Conservation (phyloP, 306 rosid species). For the Rosa rugosa region DNA sequence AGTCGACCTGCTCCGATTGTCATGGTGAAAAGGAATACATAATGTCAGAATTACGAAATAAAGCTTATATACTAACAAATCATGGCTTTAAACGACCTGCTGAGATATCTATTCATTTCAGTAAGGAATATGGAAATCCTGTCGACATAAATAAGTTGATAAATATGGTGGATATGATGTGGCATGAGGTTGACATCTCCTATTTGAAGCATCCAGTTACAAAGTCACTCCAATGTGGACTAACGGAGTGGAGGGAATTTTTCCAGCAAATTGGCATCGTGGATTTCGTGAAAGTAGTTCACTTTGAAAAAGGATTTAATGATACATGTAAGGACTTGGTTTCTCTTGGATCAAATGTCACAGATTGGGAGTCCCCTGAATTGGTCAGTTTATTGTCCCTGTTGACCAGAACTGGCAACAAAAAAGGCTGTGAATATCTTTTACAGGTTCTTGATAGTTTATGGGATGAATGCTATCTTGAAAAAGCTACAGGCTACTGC, state of each 20-base stretch:
- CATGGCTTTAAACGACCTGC: constrained; percentile 67
- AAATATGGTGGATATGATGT: constrained; percentile 51
- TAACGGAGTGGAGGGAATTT: constrained; percentile 73
- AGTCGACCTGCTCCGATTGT: constrained; percentile 69
- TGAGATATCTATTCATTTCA: constrained; percentile 74
- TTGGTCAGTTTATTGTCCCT: constrained; percentile 51
- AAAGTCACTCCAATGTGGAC: constrained; percentile 49
- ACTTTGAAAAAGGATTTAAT: constrained; percentile 57
- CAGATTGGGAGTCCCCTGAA: constrained; percentile 91
- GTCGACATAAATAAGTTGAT: constrained; percentile 55
- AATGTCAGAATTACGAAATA: constrained; percentile 57
- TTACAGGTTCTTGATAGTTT: constrained; percentile 72
- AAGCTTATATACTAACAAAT: constrained; percentile 65
- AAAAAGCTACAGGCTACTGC: constrained; percentile 58
- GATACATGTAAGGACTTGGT: constrained; percentile 49
- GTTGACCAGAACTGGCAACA: constrained; percentile 50
- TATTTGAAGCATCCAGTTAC: constrained; percentile 75
- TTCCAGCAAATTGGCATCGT: constrained; percentile 71
- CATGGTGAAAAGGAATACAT: constrained; percentile 53
- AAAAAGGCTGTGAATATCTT: constrained; percentile 60
- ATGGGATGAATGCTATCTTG: constrained; percentile 80
- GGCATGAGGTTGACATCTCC: constrained; percentile 74
- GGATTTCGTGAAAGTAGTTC: constrained; percentile 66
- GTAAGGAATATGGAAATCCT: constrained; percentile 71
- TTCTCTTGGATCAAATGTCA: constrained; percentile 56